A percentile compares a stretch with the other conserved stretches of the same genome.
Conservation (phyloP, 2,329 filamentous ascomycete species). For the Teratosphaeria epicoccoides region DNA sequence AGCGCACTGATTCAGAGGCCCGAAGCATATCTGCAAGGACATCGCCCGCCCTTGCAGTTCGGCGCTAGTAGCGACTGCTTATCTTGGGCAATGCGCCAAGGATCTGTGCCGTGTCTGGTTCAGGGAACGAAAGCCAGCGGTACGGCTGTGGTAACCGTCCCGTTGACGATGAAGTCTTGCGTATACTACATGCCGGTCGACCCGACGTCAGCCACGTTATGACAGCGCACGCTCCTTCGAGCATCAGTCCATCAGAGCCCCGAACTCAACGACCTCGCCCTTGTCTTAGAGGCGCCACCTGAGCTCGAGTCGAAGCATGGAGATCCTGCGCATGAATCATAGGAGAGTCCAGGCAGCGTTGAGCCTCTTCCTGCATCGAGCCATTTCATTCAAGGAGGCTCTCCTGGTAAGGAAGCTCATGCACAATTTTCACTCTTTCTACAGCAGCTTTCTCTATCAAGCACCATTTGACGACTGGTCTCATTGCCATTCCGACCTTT, state of each 20-base stretch:
- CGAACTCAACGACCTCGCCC: not conserved
- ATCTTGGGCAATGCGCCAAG: not conserved
- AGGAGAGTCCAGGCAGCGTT: too few species aligned
- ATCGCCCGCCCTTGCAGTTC: not conserved
- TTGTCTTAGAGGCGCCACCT: not conserved
- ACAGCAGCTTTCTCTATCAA: too few species aligned
- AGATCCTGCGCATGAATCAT: not conserved
- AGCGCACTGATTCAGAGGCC: too few species aligned
- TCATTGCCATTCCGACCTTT: too few species aligned
- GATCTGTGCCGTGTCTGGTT: not conserved
- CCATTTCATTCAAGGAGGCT: too few species aligned
- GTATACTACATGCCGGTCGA: not conserved
- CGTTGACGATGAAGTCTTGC: not conserved
- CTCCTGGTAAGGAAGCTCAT: too few species aligned
- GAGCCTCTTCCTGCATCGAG: too few species aligned
- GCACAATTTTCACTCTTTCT: too few species aligned
- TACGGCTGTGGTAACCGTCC: not conserved
- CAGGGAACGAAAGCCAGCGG: not conserved
- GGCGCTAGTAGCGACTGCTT: not conserved
- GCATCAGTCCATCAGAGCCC: not conserved
- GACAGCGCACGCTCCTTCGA: not conserved
- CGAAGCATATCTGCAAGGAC: not conserved
- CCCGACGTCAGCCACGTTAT: not conserved
- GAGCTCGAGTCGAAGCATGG: not conserved
- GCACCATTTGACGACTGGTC: too few species aligned